Evolutionary conservation across 2,329 filamentous ascomycete genomes (phyloP), one percentile per base, ranked within the genome.

Genomic region (Microsporum ferrugineum): DNA sequence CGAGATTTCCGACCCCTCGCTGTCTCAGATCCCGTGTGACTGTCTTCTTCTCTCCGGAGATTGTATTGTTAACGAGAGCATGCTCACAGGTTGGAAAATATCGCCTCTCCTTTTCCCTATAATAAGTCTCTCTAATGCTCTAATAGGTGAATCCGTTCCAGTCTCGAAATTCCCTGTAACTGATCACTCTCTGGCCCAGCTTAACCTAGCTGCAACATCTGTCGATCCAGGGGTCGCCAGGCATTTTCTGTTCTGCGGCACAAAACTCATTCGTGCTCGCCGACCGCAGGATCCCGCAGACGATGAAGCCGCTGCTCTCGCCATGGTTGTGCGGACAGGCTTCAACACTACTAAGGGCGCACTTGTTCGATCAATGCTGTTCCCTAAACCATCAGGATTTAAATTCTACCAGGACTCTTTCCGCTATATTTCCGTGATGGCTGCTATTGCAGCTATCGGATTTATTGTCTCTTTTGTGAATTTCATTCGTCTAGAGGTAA

Each of bases 361-460:
- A 7, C 78, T 99, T 17, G 91, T 99, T 62, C 88, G 94, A 29
- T 97, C 94, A 0, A 99, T 99, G 92, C 82, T 99, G 41, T 99
- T 99, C 71, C 95, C 94, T 0, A 99, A 99, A 70, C 94, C 94
- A 1, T 96, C 92, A 0, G 92, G 92, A 0, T 99, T 99, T 82
- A 97, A 95, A 69, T 99, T 99, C 72, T 99, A 99, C 73, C 85
- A 90, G 47, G 94, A 99, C 73, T 96, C 92, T 0, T 99, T 99
- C 76, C 85, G 91, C 27, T 99, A 99, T 72, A 97, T 99, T 63
- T 91, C 89, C 2, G 94, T 99, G 63, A 99, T 99, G 94, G 92
- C 83, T 4, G 77, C 85, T 47, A 86, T 99, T 67, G 95, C 94
- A 27, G 76, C 86, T 57, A 73, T 97, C 57, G 94, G 95, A 0